Base-by-base conservation (phyloP, 2,329 filamentous ascomycete genomes). In the Penicillium sp. region DNA sequence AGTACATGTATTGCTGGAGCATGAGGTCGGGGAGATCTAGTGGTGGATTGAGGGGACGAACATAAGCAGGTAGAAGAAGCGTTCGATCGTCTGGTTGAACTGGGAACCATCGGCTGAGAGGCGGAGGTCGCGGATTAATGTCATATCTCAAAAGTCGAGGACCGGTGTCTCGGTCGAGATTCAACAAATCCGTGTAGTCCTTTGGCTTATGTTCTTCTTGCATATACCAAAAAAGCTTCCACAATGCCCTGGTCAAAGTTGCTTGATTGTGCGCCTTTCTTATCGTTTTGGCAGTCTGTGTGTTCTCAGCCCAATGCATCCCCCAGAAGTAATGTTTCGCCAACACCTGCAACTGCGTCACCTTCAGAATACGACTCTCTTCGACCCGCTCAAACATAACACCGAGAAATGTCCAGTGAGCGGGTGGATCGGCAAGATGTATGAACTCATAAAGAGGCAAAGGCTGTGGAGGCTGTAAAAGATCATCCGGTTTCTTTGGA, bases 141-240 rank as follows among this genome's bases (percentile, higher is more conserved):
- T 57, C 54, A 6, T 50, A 61, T 49, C 54, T 58, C 47, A 73
- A 44, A 7, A 72, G 58, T n/a, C 71, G 63, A 49, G 71, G 71
- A 1, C 71, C 71, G 36, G 60, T 61, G 52, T 72, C 70, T 18
- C 64, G 58, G 3, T 39, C 47, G 7, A 61, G 32, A n/a, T 65
- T 56, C 10, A 56, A 40, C 7, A 68, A 7, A 3, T 68, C 60
- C 0, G 16, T 14, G 11, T 48, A 60, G 2, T 38, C 55, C 4
- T 46, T 38, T 1, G 68, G 66, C 2, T 51, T 56, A 44, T 68
- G 61, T 1, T 54, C 9, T 13, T 59, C 47, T 16, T 59, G 58
- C 46, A 60, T 58, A 27, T 71, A 57, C 38, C 66, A 71, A 10
- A 68, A 54, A 9, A 69, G 42, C 34, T 71, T 70, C 45, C 51